phyloP scores from a whole-genome alignment of 176 grass and related monocot species.

The Saccharum spontaneum region DNA sequence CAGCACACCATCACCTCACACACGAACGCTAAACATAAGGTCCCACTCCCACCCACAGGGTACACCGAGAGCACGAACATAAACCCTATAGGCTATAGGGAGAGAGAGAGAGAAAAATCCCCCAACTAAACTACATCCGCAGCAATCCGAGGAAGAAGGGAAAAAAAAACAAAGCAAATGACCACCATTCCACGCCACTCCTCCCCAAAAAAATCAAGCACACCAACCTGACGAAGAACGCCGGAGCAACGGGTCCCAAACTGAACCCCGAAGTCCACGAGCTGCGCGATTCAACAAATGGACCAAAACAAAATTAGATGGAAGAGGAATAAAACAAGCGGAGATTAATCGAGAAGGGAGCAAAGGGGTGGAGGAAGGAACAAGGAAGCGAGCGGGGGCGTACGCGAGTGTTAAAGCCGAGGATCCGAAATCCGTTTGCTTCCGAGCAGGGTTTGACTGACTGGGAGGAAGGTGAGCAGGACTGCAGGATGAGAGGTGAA shows the following conservation, averaged over 20 bases:
- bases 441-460: slow-evolving; percentile 30
- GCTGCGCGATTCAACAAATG: not conserved
- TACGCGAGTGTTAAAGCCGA: slow-evolving; percentile 2
- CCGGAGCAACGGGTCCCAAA: not conserved
- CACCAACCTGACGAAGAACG: not conserved
- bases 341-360: not conserved
- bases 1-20: not conserved
- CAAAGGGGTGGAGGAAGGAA: not conserved
- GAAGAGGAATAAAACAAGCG: not conserved
- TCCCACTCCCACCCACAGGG: not conserved
- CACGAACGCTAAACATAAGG: not conserved
- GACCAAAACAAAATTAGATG: not conserved
- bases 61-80: not conserved
- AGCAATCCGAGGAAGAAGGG: not conserved
- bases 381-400: not conserved
- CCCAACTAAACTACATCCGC: not conserved
- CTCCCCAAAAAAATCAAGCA: not conserved
- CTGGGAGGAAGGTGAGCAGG: not conserved
- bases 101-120: not conserved
- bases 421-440: not conserved
- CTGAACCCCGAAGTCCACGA: not conserved
- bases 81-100: slow-evolving; percentile 1
- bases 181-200: not conserved
- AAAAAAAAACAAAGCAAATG: not conserved
- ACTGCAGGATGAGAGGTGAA: not conserved